Evolutionary conservation across 169 alveolate species (phyloP).

Genomic region (Eimeria maxima): DNA sequence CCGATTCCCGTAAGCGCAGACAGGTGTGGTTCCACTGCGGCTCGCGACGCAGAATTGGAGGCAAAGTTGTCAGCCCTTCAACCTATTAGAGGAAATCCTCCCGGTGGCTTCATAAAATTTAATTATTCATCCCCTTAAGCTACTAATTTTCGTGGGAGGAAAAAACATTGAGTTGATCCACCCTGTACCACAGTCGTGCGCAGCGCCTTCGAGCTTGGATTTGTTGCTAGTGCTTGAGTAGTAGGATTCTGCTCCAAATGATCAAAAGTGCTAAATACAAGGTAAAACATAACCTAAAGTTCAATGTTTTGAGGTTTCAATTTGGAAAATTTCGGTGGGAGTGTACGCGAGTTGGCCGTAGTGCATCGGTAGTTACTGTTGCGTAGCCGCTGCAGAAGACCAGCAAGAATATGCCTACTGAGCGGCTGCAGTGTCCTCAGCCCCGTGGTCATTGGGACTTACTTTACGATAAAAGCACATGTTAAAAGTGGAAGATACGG

Average conservation of each 20-base stretch:
- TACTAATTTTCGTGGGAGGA: not conserved
- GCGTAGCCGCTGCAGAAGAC: not conserved
- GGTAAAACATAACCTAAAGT: not conserved
- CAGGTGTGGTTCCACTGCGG: not conserved
- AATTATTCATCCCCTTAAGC: too few relatives aligned
- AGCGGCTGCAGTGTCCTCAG: not conserved
- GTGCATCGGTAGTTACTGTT: not conserved
- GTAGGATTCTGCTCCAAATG: not conserved
- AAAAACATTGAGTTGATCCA: not conserved
- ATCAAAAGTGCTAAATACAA: not conserved
- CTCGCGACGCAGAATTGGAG: not conserved
- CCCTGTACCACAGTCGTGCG: not conserved
- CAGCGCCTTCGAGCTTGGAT: not conserved
- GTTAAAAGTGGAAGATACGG: not conserved
- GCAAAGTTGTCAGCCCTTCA: not conserved
- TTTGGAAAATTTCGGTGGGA: not conserved
- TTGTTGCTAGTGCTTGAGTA: not conserved
- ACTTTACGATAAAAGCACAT: not conserved
- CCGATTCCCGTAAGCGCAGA: not conserved
- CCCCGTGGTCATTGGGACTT: conserved; percentile 1
- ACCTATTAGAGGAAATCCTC: not conserved
- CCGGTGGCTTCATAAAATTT: not conserved
- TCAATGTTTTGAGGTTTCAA: not conserved
- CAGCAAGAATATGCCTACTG: not conserved
- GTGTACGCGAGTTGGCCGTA: not conserved